A percentile compares a stretch with the other conserved stretches of the same genome.
Evolutionary conservation across 176 grass and related monocot genomes (phyloP).

Genomic region (Urochloa ruziziensis): DNA sequence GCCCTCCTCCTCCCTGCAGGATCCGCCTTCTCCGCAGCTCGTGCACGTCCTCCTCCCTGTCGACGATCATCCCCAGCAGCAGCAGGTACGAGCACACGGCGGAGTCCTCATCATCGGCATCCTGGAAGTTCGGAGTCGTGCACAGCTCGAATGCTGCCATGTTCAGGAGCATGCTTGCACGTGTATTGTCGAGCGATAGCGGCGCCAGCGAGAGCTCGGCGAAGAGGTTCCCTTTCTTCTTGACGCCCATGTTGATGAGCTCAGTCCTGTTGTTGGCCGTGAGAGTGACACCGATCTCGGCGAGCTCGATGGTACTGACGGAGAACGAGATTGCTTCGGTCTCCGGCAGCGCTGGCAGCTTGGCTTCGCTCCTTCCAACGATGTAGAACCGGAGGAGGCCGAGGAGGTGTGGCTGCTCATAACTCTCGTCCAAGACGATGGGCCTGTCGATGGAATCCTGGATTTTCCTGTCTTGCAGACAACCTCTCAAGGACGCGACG

Average conservation of each 20-base stretch:
- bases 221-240: background rate
- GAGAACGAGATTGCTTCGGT: background rate
- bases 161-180: background rate
- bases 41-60: conserved; percentile 19
- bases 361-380: background rate
- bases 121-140: background rate
- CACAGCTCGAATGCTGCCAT: background rate
- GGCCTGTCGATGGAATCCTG: background rate
- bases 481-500: background rate
- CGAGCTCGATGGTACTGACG: background rate
- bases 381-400: conserved; percentile 10
- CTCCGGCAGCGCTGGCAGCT: background rate
- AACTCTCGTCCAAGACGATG: background rate
- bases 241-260: background rate
- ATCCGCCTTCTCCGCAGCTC: background rate
- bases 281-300: background rate
- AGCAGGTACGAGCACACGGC: background rate
- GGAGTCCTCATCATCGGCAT: background rate
- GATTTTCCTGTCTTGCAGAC: background rate
- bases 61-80: background rate
- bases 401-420: background rate
- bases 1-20: conserved; percentile 6
- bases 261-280: background rate
- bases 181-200: background rate
- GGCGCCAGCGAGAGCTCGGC: background rate